Base-by-base conservation (phyloP, 2,329 filamentous ascomycete species). In the Beauveria varroae region DNA sequence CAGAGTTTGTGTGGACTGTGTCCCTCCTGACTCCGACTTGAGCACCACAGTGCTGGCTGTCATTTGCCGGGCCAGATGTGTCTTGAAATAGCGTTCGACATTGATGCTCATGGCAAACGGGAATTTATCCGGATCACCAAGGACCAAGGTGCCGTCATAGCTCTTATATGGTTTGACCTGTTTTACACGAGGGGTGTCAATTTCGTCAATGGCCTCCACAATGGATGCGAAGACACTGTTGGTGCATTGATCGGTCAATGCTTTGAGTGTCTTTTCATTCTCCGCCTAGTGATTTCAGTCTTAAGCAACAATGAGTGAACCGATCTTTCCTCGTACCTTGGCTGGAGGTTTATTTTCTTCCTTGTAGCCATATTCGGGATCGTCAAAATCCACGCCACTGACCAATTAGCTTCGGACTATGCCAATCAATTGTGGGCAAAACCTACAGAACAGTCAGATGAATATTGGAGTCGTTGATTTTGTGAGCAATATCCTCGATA, bases 341-440 rank as follows among this genome's bases (percentile, higher is more conserved):
- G 74, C 71, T 0, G 72, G 66, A 20, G 87, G 77, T 71, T 99
- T 99, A 65, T 89, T 84, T 72, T 97, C 92, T 75, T 98, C 93
- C 72, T 96, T 96, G 71, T 91, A 90, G 47, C 93, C 93, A 70
- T 88, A 96, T 2, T 96, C 92, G 1, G 85, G 72, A 71, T 97
- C 92, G 70, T 99, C 92, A 73, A 99, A 98, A 72, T 99, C 95
- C 20, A 96, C 85, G 16, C 95, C 95, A 59, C 89, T 93, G 47
- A 16, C 9, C 41, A 49, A 59, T 72, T 63, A 72, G 67, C 53
- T 37, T 37, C 5, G 8, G 3, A 24, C 46, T 4, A 7, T 18
- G 14, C n/a, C 6, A n/a, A n/a, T 12, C 6, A n/a, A n/a, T 12
- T 2, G 22, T n/a, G 7, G 3, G 9, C 4, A 9, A 12, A 4